Conservation (phyloP, 1,284 basidiomycete species). For the Sanghuangporus weigelae region DNA sequence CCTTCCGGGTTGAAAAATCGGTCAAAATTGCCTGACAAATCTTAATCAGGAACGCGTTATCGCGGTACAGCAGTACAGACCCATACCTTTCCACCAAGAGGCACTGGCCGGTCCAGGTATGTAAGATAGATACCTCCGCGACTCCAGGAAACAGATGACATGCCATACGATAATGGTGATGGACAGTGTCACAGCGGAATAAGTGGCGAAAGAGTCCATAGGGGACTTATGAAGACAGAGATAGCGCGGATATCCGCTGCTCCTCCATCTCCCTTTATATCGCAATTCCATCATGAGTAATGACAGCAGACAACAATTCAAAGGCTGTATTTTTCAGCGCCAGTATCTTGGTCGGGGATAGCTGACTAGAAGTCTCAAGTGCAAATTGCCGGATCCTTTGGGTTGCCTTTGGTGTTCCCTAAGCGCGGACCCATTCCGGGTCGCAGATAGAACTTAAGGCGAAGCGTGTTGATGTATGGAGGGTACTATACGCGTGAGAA, state of each 20-base stretch:
- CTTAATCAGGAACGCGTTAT: neutral
- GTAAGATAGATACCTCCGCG: neutral
- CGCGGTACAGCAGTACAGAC: no score
- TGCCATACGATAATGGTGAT: neutral
- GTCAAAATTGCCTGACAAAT: constrained; percentile 38
- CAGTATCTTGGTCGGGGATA: neutral
- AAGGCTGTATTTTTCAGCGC: neutral
- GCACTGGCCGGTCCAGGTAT: constrained; percentile 30
- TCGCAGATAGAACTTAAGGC: neutral
- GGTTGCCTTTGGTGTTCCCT: neutral
- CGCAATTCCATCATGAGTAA: neutral
- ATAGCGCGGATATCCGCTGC: neutral
- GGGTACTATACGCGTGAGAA: neutral
- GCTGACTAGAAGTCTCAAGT: neutral
- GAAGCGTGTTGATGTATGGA: neutral
- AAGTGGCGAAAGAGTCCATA: neutral
- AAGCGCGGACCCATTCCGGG: neutral
- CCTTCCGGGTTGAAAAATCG: constrained; percentile 42
- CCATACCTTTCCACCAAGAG: constrained; percentile 38
- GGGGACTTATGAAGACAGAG: neutral
- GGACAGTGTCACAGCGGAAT: neutral
- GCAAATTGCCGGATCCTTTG: neutral
- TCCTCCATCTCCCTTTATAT: neutral
- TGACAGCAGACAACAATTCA: neutral
- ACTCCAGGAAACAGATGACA: neutral